phyloP scores from a whole-genome alignment of 1,284 basidiomycete species.

The Cryptococcus maquisensis region DNA sequence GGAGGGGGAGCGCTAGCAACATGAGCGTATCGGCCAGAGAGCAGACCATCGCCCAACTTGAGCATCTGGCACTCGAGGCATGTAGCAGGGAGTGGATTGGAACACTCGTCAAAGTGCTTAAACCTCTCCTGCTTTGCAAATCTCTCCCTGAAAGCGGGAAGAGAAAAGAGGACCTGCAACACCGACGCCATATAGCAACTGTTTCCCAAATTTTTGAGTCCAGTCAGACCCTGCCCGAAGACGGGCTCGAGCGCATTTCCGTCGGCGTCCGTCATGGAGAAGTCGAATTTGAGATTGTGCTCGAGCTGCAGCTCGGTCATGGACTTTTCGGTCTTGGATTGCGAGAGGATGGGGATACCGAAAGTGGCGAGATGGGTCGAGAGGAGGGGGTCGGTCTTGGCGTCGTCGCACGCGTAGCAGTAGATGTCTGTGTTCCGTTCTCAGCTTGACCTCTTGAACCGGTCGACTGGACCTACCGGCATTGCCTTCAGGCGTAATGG shows the following conservation, averaged over 20 bases:
- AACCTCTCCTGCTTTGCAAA: slow-evolving; percentile 59
- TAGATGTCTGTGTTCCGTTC: slow-evolving; percentile 66
- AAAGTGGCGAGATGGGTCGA: slow-evolving; percentile 72
- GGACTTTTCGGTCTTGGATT: slow-evolving; percentile 92
- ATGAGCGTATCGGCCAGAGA: slow-evolving; percentile 85
- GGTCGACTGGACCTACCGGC: slow-evolving; percentile 59
- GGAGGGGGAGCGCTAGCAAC: slow-evolving; percentile 51
- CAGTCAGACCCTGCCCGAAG: slow-evolving; percentile 84
- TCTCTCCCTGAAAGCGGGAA: slow-evolving; percentile 69
- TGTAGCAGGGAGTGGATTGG: slow-evolving; percentile 66
- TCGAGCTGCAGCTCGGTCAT: slow-evolving; percentile 98
- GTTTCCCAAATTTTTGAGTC: slow-evolving; percentile 89
- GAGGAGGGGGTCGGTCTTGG: slow-evolving; percentile 74
- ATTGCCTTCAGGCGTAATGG: slow-evolving; percentile 89
- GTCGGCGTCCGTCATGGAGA: slow-evolving; percentile 85
- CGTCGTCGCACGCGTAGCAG: slow-evolving; percentile 89
- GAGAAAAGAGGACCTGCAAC: slow-evolving; percentile 78
- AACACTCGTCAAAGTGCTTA: slow-evolving; percentile 64
- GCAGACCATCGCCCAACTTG: slow-evolving; percentile 86
- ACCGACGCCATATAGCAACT: slow-evolving; percentile 98
- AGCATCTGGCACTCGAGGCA: slow-evolving; percentile 94
- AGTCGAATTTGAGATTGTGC: slow-evolving; percentile 93
- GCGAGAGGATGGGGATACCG: slow-evolving; percentile 77
- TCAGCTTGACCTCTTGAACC: background rate
- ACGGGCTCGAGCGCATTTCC: slow-evolving; percentile 83